A percentile compares a stretch with the other conserved stretches of the same genome.
These are phyloP conservation scores for Smittium mucronatum DNA, from an alignment of 371 early-diverging fungal species.

Conservation along the genomic window DNA sequence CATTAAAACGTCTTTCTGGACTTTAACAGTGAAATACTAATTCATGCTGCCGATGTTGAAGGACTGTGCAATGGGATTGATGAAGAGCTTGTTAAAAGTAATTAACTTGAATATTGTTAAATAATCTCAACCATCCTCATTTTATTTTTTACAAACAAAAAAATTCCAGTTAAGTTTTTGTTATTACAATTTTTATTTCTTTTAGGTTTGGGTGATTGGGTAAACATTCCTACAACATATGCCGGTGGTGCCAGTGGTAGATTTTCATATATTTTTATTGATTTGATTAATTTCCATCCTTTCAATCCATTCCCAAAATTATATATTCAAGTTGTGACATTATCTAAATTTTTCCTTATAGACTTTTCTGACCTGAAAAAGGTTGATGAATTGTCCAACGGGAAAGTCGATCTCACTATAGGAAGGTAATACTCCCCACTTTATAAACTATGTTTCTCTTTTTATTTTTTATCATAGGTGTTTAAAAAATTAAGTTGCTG, in stretches of 20 bases:
- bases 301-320: not conserved
- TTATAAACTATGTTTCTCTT: not conserved
- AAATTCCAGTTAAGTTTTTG: slow-evolving; percentile 10
- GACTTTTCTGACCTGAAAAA: slow-evolving; percentile 53
- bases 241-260: slow-evolving; percentile 70
- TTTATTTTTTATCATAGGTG: not conserved
- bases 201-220: slow-evolving; percentile 64
- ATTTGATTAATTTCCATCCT: slow-evolving; percentile 11
- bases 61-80: slow-evolving; percentile 92
- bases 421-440: slow-evolving; percentile 48
- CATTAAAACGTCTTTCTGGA: not conserved
- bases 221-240: slow-evolving; percentile 81
- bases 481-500: not conserved
- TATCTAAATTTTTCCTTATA: slow-evolving; percentile 6
- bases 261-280: slow-evolving; percentile 36
- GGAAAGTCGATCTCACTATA: slow-evolving; percentile 83
- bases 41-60: slow-evolving; percentile 97
- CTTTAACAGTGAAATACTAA: slow-evolving; percentile 69
- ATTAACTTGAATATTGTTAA: not conserved
- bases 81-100: slow-evolving; percentile 53
- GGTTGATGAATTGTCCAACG: slow-evolving; percentile 63
- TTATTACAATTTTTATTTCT: slow-evolving; percentile 7
- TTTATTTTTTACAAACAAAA: no score
- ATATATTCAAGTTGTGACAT: not conserved
- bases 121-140: no score